phyloP scores from a whole-genome alignment of 148 eudicot species.

The Rhododendron kiyosumense region DNA sequence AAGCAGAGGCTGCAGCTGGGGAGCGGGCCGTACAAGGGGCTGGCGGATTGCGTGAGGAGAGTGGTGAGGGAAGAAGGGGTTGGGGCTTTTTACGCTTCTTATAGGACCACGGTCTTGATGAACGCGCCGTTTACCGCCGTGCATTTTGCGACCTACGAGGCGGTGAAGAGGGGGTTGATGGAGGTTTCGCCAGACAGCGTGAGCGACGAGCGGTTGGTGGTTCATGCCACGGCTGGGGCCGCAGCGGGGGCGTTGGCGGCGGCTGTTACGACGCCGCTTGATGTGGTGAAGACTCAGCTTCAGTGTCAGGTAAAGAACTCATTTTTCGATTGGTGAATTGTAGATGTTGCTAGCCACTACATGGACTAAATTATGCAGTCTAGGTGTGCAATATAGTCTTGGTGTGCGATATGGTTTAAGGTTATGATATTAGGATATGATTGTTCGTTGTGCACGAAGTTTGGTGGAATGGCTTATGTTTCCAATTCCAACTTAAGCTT shows the following conservation, averaged over 20 bases:
- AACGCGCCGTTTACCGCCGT: slow-evolving; percentile 90
- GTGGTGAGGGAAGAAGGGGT: slow-evolving; percentile 80
- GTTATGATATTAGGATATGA: not conserved
- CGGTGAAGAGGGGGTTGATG: slow-evolving; percentile 63
- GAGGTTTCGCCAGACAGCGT: slow-evolving; percentile 53
- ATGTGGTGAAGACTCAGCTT: slow-evolving; percentile 94
- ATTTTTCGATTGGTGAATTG: not conserved
- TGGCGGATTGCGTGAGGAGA: slow-evolving; percentile 64
- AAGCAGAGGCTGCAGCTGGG: slow-evolving; percentile 88
- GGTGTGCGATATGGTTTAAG: not conserved
- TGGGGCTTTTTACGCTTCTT: slow-evolving; percentile 80
- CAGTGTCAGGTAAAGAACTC: slow-evolving; percentile 71
- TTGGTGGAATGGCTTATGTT: not conserved
- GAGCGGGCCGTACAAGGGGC: slow-evolving; percentile 64
- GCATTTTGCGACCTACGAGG: slow-evolving; percentile 91
- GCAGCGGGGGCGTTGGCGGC: slow-evolving; percentile 90
- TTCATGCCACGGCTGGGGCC: slow-evolving; percentile 96
- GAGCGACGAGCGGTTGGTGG: slow-evolving; percentile 61
- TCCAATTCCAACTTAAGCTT: not conserved
- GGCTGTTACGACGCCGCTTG: slow-evolving; percentile 71
- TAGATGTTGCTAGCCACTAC: not conserved
- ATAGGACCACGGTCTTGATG: slow-evolving; percentile 85
- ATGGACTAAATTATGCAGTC: not conserved
- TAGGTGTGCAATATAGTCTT: not conserved
- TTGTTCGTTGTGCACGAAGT: not conserved